Evolutionary conservation across 768 basidiomycete species (phyloP), one percentile per base, ranked within the genome.

Genomic region (Suillus sp.): DNA sequence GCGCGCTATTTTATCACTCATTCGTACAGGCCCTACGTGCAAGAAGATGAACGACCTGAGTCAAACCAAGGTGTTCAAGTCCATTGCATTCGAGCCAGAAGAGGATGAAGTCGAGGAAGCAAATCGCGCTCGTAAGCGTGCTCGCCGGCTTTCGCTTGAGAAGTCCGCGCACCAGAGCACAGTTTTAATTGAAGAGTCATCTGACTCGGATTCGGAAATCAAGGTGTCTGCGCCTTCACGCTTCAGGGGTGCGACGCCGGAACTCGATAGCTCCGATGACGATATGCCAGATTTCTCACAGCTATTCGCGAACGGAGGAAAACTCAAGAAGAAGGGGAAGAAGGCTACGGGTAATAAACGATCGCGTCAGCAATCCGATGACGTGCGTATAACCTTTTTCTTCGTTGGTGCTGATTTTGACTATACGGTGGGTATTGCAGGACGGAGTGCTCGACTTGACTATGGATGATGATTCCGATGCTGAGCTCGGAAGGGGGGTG

Each of bases 11-110:
- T n/a, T 58, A 22, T 59, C 37, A 53, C n/a, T 4, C 51, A 60
- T 22, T 53, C 18, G 6, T 40, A 8, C 62, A 88, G 87, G 90
- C 71, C 88, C 88, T 9, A 84, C 78, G 1, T 95, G 93, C 75
- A 85, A 86, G 69, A 81, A 81, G 68, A 86, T 87, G 80, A 81
- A 84, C 60, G 85, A 90, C 64, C 77, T 85, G 20, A 75, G 76
- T 9, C 74, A 78, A 10, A 74, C 74, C 32, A 82, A 81, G 60
- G 75, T 88, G 34, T 95, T 90, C 81, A 80, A 79, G 51, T 80
- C 86, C 1, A 72, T 75, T 2, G 90, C 90, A 0, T 94, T 95
- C 69, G 84, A 89, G 68, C 90, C 92, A 0, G 79, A 84, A 0
- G 80, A 81, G 3, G 83, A 86, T 42, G 88, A 91, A 61, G 68